Conservation (phyloP, 2,329 filamentous ascomycete genomes). For the Monosporascus sp. region DNA sequence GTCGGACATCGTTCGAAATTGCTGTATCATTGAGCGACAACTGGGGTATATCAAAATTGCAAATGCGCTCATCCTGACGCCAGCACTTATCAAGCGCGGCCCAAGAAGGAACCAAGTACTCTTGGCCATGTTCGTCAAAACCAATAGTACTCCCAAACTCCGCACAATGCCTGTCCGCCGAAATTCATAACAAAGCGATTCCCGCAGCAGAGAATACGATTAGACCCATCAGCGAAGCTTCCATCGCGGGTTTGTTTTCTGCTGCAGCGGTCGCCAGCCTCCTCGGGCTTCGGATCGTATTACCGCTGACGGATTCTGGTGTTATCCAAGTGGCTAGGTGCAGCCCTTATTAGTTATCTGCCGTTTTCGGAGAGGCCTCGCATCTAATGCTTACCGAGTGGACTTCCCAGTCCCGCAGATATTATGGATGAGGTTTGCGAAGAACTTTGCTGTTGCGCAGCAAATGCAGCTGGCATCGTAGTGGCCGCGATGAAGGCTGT, state of each 20-base stretch:
- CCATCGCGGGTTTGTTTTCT: constrained; percentile 21
- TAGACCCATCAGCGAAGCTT: constrained; percentile 26
- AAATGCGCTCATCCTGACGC: no score
- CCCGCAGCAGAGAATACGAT: constrained; percentile 27
- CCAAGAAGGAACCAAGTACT: no score
- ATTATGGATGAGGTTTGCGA: not conserved
- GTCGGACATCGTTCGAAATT: no score
- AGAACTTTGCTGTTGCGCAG: not conserved
- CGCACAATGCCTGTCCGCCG: not conserved
- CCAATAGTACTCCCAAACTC: not conserved
- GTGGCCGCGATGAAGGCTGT: not conserved
- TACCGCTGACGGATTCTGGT: not conserved
- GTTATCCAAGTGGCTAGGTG: not conserved
- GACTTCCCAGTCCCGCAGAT: not conserved
- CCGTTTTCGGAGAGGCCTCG: not conserved
- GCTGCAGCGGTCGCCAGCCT: constrained; percentile 6
- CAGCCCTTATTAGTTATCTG: no score
- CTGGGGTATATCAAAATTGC: no score
- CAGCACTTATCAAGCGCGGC: no score
- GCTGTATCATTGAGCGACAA: no score
- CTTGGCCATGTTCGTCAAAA: no score
- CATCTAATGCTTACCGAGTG: not conserved
- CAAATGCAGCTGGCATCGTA: not conserved
- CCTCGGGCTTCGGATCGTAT: not conserved
- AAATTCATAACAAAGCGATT: constrained; percentile 22